Base-by-base conservation (phyloP, 345 rosid genomes). In the Melaleuca quinquenervia region DNA sequence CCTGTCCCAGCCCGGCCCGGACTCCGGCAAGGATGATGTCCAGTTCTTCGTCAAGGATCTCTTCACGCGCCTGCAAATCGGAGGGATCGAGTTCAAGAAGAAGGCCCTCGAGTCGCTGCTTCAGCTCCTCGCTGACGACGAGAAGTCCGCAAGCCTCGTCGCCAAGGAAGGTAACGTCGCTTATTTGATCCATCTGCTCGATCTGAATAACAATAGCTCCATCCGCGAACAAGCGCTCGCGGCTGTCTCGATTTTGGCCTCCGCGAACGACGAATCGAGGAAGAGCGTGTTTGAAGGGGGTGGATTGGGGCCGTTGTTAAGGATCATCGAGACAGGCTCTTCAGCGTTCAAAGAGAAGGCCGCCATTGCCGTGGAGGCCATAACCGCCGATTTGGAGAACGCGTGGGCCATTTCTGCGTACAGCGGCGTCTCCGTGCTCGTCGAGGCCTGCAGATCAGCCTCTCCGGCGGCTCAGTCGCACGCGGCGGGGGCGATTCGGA, bases 51-150 rank as follows among this genome's bases (percentile, higher is more conserved):
- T 96, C 84, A 90, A 89, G 86, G 97, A 96, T 87, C 92, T 95
- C n/a, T 95, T 94, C 89, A 94, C 97, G 45, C 88, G 98, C 24
- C 86, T 95, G 54, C 98, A 95, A 88, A 94, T 95, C 90, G 98
- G 98, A 1, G 97, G 95, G 7, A 82, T 87, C 6, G 98, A 95
- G 91, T 94, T 94, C 89, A 95, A 95, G 86, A 91, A 89, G 91
- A 92, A 94, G 87, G 95, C 98, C 1, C 64, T 95, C 1, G 97
- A 94, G 48, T 95, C 98, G 18, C 94, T 95, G 13, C 92, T 95
- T 18, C 91, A 91, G 87, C 89, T 96, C 49, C 92, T 96, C 26
- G 89, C 85, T 13, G 92, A 90, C 29, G 93, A 92, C n/a, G 93
- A 90, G 83, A 96, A 94, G 83, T 91, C 94, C 2, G 88, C 94